Base-by-base conservation (phyloP, 1,284 basidiomycete species). In the Anthracocystis panici-leucophaei region DNA sequence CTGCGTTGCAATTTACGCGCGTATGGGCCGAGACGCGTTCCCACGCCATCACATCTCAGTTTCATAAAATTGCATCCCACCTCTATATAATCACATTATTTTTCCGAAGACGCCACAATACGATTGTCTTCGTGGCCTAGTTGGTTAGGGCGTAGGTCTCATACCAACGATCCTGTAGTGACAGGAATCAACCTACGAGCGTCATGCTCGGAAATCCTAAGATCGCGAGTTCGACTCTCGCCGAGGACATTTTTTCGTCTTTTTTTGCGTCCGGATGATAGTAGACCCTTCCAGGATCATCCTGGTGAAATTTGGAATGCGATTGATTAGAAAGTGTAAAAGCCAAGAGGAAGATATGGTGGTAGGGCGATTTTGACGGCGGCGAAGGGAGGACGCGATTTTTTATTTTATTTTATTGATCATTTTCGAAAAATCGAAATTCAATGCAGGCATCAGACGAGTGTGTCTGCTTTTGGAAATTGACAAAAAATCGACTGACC, bases 211-310 rank as follows among this genome's bases (percentile, higher is more conserved):
- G 68, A 58, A 44, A 74, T 74, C 65, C 66, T 65, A 74, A 74
- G 71, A 69, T 74, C 71, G 56, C 55, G 71, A 74, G 71, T 74
- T 74, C 71, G 71, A 74, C 59, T 65, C 71, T 74, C 71, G 55
- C 56, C 71, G 52, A 69, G 66, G 65, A 63, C 71, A 74, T 20
- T 57, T 70, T 62, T 57, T 41, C 11, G 5, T 1, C 8, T 33
- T 23, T 51, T 56, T 25, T 38, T 10, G 48, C 12, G 35, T 3
- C 14, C 2, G 11, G 35, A 38, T 38, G 14, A 38, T 5, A 38
- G 5, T 16, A 46, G 42, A 23, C 42, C 42, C 20, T 46, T 11
- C 12, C 12, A 45, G 20, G 42, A 11, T 18, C n/a, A 16, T n/a
- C 35, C 40, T 48, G 57, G 10, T 23, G 40, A 25, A 33, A 23